Conservation (phyloP, 148 eudicot species). For the Persicaria maculosa region DNA sequence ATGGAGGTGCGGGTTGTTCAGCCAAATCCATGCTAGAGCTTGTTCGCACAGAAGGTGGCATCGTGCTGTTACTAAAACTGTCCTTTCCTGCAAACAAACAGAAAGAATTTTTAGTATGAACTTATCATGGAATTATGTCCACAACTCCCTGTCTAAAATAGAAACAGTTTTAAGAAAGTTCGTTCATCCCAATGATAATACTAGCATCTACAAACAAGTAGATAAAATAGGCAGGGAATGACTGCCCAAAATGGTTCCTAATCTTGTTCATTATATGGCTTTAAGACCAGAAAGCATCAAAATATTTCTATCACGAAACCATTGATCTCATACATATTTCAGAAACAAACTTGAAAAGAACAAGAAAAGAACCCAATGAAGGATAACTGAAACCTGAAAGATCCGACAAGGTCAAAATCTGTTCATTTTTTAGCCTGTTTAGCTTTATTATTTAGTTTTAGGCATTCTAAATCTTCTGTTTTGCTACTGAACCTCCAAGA, state of each 20-base stretch:
- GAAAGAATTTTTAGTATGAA: neutral
- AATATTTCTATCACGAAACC: neutral
- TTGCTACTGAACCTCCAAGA: no score
- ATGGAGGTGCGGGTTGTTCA: conserved; percentile 57
- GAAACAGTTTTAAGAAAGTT: neutral
- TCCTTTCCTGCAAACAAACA: conserved; percentile 31
- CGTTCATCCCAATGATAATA: neutral
- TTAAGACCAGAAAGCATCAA: neutral
- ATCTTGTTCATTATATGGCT: neutral
- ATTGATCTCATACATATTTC: neutral
- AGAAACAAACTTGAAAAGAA: neutral
- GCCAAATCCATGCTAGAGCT: conserved; percentile 42
- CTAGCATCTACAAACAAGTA: neutral
- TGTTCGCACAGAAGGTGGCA: conserved; percentile 31
- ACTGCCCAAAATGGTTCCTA: neutral
- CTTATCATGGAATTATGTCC: neutral
- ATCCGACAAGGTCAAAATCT: no score
- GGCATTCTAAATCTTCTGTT: no score
- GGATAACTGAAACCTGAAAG: neutral
- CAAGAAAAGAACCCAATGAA: conserved; percentile 1
- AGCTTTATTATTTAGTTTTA: no score
- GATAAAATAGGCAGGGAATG: neutral
- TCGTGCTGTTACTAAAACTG: conserved; percentile 23
- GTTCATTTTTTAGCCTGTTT: no score
- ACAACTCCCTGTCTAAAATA: neutral